Percentiles rank a stretch among this genome's conserved stretches.
These are phyloP conservation scores for Bacterosira constricta DNA, from an alignment of 108 stramenopile genomes.

Conservation along the genomic window DNA sequence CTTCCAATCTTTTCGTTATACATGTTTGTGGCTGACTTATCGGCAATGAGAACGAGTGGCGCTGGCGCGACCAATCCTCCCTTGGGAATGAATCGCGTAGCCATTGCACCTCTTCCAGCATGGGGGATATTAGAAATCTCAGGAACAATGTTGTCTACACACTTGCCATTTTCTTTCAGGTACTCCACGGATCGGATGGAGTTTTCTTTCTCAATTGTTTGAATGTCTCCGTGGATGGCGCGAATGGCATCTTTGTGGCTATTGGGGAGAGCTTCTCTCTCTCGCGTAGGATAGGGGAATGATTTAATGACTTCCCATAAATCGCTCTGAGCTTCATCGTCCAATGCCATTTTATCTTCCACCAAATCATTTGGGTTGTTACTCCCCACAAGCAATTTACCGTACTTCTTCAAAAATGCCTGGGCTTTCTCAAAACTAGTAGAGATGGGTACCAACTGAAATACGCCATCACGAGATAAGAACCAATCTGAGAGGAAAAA, in stretches of 20 bases:
- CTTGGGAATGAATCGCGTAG: slow-evolving; percentile 61
- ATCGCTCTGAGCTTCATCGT: slow-evolving; percentile 45
- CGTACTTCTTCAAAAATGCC: slow-evolving; percentile 35
- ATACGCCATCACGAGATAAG: slow-evolving; percentile 29
- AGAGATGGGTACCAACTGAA: slow-evolving; percentile 36
- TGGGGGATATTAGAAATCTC: slow-evolving; percentile 62
- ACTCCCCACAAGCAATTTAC: slow-evolving; percentile 40
- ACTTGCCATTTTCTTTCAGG: slow-evolving; percentile 71
- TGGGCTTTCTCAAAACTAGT: slow-evolving; percentile 37
- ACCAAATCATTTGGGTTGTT: slow-evolving; percentile 37
- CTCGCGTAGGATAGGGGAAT: slow-evolving; percentile 39
- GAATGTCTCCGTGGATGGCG: slow-evolving; percentile 45
- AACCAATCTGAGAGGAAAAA: slow-evolving; percentile 32
- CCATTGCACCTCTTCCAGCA: slow-evolving; percentile 83
- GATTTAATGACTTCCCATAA: slow-evolving; percentile 49
- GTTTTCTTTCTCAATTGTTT: slow-evolving; percentile 47
- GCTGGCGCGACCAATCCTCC: slow-evolving; percentile 67
- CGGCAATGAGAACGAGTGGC: slow-evolving; percentile 69
- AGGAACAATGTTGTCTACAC: slow-evolving; percentile 75
- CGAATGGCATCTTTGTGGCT: slow-evolving; percentile 43
- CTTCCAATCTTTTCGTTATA: slow-evolving; percentile 40
- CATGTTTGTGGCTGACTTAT: slow-evolving; percentile 49
- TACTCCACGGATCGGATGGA: slow-evolving; percentile 53
- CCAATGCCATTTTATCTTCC: slow-evolving; percentile 41
- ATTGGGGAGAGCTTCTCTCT: slow-evolving; percentile 46